Conservation (phyloP, 257 asterid species). For the Verbascum thapsus region DNA sequence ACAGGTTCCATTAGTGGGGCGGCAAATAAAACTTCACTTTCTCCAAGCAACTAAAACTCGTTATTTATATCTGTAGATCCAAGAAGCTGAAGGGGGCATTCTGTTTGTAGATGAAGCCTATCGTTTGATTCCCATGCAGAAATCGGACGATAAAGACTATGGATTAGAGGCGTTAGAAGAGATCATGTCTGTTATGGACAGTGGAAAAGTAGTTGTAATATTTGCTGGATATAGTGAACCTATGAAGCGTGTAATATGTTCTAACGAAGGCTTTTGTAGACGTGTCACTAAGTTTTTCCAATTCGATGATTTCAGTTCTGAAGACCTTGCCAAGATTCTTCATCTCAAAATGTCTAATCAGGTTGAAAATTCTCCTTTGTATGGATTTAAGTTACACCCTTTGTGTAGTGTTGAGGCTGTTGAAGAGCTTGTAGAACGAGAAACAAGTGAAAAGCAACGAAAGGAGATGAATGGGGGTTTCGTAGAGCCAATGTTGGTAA, state of each 20-base stretch:
- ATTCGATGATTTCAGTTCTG: slow-evolving; percentile 67
- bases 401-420: slow-evolving; percentile 61
- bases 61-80: slow-evolving; percentile 49
- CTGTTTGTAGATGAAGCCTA: slow-evolving; percentile 97
- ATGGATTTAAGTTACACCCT: slow-evolving; percentile 80
- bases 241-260: slow-evolving; percentile 81
- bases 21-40: no score
- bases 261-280: slow-evolving; percentile 91
- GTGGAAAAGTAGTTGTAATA: slow-evolving; percentile 81
- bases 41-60: background rate
- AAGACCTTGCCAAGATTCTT: slow-evolving; percentile 77
- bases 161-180: slow-evolving; percentile 93
- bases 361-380: slow-evolving; percentile 48
- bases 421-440: slow-evolving; percentile 54
- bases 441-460: slow-evolving; percentile 67
- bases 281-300: slow-evolving; percentile 88
- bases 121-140: slow-evolving; percentile 81
- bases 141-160: slow-evolving; percentile 73
- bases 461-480: slow-evolving; percentile 94
- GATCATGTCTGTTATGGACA: slow-evolving; percentile 96
- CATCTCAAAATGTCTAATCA: slow-evolving; percentile 68
- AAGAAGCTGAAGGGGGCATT: slow-evolving; percentile 97
- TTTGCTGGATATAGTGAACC: slow-evolving; percentile 98
- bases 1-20: background rate
- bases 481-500: slow-evolving; percentile 72